Conservation (phyloP, 1,139 yeast species). For the Blastobotrys petasosporus region DNA sequence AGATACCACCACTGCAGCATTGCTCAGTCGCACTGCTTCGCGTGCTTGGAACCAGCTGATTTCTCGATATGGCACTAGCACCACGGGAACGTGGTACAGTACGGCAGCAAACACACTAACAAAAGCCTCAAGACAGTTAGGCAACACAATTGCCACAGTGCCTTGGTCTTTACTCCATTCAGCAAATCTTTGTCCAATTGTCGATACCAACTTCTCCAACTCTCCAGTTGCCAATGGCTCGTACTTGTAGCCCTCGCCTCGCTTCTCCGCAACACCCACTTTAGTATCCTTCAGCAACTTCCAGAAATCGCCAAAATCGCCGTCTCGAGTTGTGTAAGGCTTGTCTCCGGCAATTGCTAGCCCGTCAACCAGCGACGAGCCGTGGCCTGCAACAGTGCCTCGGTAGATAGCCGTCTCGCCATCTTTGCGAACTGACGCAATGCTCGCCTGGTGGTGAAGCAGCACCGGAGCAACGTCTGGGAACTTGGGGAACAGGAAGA, state of each 20-base stretch:
- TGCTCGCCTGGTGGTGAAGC: constrained; percentile 49
- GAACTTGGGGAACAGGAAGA: constrained; percentile 29
- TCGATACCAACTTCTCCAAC: constrained; percentile 13
- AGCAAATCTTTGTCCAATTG: constrained; percentile 13
- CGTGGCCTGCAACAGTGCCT: constrained; percentile 46
- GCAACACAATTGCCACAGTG: constrained; percentile 23
- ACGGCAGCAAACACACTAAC: constrained; percentile 17
- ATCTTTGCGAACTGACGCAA: constrained; percentile 46
- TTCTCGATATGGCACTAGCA: constrained; percentile 11
- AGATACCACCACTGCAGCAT: constrained; percentile 20
- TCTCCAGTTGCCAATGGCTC: constrained; percentile 11
- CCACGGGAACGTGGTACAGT: constrained; percentile 12
- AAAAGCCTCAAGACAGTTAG: constrained; percentile 24
- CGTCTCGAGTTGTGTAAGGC: constrained; percentile 39
- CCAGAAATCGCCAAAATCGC: constrained; percentile 57
- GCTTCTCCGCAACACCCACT: constrained; percentile 8
- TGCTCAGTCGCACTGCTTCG: constrained; percentile 13
- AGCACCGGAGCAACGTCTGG: constrained; percentile 50
- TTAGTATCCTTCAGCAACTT: constrained; percentile 21
- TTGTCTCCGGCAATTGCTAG: constrained; percentile 42
- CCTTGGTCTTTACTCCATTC: constrained; percentile 2
- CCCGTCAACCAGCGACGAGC: constrained; percentile 41
- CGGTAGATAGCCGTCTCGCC: constrained; percentile 61
- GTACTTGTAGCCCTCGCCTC: background rate
- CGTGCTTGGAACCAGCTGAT: constrained; percentile 3